Conservation (phyloP, 768 basidiomycete genomes). For the Daedaleopsis sinensis region DNA sequence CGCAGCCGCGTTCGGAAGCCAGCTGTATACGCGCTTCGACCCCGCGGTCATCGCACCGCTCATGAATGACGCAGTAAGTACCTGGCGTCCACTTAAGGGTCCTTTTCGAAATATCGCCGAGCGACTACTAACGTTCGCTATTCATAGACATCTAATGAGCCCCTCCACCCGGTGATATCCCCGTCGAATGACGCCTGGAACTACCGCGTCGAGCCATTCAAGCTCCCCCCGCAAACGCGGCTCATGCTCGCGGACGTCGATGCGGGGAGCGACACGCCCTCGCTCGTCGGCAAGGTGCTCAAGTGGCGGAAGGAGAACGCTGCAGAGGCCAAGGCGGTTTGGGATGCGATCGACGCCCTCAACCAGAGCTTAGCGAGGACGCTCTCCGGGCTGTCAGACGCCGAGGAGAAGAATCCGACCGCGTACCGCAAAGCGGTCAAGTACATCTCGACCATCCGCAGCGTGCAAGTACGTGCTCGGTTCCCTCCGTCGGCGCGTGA, state of each 20-base stretch:
- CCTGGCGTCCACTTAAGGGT: constrained; percentile 18
- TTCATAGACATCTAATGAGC: constrained; percentile 7
- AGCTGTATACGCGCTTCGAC: constrained; percentile 87
- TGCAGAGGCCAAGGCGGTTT: constrained; percentile 60
- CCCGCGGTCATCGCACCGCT: constrained; percentile 67
- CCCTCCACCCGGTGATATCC: constrained; percentile 56
- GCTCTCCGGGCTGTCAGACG: constrained; percentile 51
- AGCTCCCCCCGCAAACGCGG: constrained; percentile 80
- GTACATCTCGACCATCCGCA: constrained; percentile 61
- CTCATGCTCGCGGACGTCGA: constrained; percentile 95
- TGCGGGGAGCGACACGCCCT: constrained; percentile 94
- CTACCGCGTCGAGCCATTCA: constrained; percentile 65
- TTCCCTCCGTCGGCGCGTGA: background rate
- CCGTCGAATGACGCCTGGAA: constrained; percentile 78
- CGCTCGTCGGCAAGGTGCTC: constrained; percentile 88
- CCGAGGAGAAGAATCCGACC: constrained; percentile 49
- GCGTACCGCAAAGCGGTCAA: constrained; percentile 62
- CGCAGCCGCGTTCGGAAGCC: constrained; percentile 92
- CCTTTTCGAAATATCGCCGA: background rate
- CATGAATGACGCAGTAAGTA: constrained; percentile 59
- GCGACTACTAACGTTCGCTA: background rate
- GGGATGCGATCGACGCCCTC: constrained; percentile 62
- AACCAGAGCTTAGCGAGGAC: constrained; percentile 62
- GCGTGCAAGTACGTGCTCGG: constrained; percentile 49
- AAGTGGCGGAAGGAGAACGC: constrained; percentile 79